Base-by-base conservation (phyloP, 768 basidiomycete species). In the Kwoniella sp. region DNA sequence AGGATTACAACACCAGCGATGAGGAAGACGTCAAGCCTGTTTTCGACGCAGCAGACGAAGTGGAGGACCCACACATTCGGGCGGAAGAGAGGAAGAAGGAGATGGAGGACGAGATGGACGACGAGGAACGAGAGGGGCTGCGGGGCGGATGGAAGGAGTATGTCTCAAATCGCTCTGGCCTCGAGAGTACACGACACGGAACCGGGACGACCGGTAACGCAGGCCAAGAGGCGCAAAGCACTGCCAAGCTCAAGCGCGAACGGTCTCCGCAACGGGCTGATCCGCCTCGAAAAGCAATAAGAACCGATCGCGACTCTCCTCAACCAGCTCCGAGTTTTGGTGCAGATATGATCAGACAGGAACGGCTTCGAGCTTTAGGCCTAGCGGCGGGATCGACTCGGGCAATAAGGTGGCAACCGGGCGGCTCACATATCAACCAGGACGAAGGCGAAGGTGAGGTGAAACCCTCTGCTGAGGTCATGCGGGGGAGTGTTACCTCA, bases 71-170 rank as follows among this genome's bases (percentile, higher is more conserved):
- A 3, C 61, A 67, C 50, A 50, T 60, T 11, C 36, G 47, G 1
- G 28, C 55, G 1, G 63, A 63, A 26, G 59, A 63, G 32, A 55
- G 63, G 34, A 60, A 46, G 41, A 55, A 27, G 31, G 65, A 67
- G 39, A 67, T 67, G 60, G 69, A 70, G 36, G 57, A 57, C 27
- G 65, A 67, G 45, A 65, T 65, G 65, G 48, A 59, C 23, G 63
- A 63, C 1, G 61, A 57, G 20, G 68, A 70, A 52, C 54, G 49
- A 27, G 51, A 62, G 15, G 59, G 44, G 8, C 42, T 67, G 14
- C 37, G 64, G 41, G 67, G 60, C 0, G 64, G 61, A 25, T 69
- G 67, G 67, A 62, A 66, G 38, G 63, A 66, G 5, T 66, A 31
- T 34, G 52, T 68, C 4, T 17, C 37, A 20, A 38, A 14, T 3